phyloP scores from a whole-genome alignment of 176 grass and related monocot genomes.

The Bonia amplexicaulis region DNA sequence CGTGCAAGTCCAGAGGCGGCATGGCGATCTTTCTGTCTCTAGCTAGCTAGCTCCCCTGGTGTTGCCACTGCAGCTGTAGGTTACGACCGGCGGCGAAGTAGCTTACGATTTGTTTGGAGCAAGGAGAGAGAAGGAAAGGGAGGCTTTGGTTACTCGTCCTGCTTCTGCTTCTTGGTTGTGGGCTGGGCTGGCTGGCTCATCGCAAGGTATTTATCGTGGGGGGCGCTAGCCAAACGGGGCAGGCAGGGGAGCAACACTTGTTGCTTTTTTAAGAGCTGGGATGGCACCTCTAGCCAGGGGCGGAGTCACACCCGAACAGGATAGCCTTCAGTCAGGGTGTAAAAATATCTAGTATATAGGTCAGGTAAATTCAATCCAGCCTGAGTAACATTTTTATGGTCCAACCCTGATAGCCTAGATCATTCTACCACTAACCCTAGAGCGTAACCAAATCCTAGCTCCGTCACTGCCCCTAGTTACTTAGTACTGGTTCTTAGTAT shows the following conservation, averaged over 20 bases:
- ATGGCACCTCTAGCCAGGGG: background rate
- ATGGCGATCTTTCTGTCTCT: background rate
- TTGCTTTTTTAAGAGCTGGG: slow-evolving; percentile 23
- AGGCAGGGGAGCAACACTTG: slow-evolving; percentile 33
- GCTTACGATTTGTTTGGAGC: background rate
- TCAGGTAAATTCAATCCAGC: too few species aligned
- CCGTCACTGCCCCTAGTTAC: background rate
- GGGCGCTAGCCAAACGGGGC: slow-evolving; percentile 29
- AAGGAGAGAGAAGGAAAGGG: background rate
- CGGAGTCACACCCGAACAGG: too few species aligned
- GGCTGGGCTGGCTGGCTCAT: slow-evolving; percentile 11
- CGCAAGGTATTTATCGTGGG: slow-evolving; percentile 47
- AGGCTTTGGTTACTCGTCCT: background rate
- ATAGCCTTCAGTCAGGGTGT: too few species aligned
- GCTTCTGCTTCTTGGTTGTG: background rate
- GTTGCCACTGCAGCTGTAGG: background rate
- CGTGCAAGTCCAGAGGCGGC: slow-evolving; percentile 32
- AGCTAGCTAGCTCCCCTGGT: background rate
- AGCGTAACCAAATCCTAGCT: too few species aligned
- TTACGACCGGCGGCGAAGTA: too few species aligned
- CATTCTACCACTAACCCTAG: too few species aligned
- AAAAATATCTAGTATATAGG: too few species aligned
- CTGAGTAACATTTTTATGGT: too few species aligned
- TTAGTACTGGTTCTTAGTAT: background rate
- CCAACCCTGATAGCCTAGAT: too few species aligned